Conservation (phyloP, 768 basidiomycete species). For the Pisolithus sp. region DNA sequence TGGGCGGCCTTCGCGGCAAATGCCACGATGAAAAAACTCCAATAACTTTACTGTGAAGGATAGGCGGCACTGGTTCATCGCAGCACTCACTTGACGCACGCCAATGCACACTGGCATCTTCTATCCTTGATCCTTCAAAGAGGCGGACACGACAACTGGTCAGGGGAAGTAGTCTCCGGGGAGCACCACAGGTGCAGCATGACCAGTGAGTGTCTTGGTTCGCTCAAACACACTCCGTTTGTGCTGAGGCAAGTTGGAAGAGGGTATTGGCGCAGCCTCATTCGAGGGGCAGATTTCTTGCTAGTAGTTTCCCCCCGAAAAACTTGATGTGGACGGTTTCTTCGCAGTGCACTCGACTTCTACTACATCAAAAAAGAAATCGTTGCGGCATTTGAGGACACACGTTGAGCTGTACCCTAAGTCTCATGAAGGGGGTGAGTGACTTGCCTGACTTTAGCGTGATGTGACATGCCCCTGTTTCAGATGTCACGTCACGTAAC, state of each 20-base stretch:
- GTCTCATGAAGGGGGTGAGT: conserved; percentile 6
- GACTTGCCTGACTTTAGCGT: conserved; percentile 7
- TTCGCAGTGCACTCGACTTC: background rate
- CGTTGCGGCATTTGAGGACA: conserved; percentile 4
- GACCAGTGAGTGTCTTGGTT: conserved; percentile 8
- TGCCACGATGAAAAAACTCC: no score
- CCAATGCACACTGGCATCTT: no score
- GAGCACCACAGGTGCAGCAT: background rate
- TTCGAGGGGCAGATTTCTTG: background rate
- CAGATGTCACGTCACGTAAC: background rate
- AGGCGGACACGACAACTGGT: no score
- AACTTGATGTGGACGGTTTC: background rate
- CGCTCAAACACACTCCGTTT: background rate
- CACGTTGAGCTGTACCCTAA: conserved; percentile 4
- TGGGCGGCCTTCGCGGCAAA: no score
- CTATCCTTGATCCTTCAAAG: no score
- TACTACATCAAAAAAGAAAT: conserved; percentile 1
- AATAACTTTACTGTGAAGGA: no score
- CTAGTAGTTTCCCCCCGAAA: background rate
- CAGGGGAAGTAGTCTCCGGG: no score
- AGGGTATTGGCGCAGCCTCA: background rate
- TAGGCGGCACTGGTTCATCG: no score
- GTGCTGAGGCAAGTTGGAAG: background rate
- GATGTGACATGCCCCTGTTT: conserved; percentile 9
- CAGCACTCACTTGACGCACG: no score